Percentiles rank a stretch among this genome's conserved stretches.
These are phyloP conservation scores for Solanum habrochaites DNA, from an alignment of 257 asterid species.

Conservation along the genomic window DNA sequence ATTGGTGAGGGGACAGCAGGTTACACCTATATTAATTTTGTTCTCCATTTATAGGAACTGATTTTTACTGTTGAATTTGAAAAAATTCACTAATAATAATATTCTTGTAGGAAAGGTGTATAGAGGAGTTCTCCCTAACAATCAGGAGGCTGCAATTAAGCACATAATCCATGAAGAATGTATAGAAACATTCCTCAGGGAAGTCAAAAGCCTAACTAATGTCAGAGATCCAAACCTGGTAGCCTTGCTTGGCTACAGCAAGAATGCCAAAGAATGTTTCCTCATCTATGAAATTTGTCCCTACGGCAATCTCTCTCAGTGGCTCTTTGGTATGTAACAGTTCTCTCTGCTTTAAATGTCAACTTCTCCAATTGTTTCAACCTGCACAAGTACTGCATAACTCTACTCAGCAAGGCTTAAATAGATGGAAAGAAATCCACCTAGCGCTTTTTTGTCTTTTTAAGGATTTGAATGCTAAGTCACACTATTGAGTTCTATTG, in stretches of 20 bases:
- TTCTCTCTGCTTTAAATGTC: neutral
- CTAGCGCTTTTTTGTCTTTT: neutral
- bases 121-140: slow-evolving; percentile 2
- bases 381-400: neutral
- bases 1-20: slow-evolving; percentile 7
- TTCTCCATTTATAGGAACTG: neutral
- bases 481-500: neutral
- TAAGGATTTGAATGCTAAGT: neutral
- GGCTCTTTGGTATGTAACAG: slow-evolving; percentile 17
- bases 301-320: slow-evolving; percentile 15
- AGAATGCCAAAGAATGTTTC: slow-evolving; percentile 3
- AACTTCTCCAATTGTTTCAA: neutral
- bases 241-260: slow-evolving; percentile 10
- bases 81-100: neutral
- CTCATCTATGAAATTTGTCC: slow-evolving; percentile 18
- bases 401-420: neutral
- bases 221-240: slow-evolving; percentile 19
- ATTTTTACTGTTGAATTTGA: neutral
- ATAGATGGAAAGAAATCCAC: neutral
- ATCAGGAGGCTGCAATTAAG: slow-evolving; percentile 16
- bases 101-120: slow-evolving; percentile 5
- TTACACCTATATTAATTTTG: neutral
- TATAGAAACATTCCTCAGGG: slow-evolving; percentile 14
- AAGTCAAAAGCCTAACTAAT: slow-evolving; percentile 15
- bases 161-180: slow-evolving; percentile 10